phyloP scores from a whole-genome alignment of 345 rosid genomes.

The Citrus sinensis region DVS_A1.0 CM039166.1:24032501-24033000 shows the following conservation, averaged over 20 bases:
- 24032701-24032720: no score
- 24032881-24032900: not conserved
- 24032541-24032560: not conserved
- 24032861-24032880: no score
- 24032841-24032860: not conserved
- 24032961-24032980: constrained; percentile 37
- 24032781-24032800: no score
- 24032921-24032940: not conserved
- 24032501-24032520: not conserved
- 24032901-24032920: no score
- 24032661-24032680: not conserved
- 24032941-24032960: constrained; percentile 19
- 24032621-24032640: not conserved
- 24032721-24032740: no score
- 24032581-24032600: not conserved
- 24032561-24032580: not conserved
- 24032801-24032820: not conserved
- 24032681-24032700: not conserved
- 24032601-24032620: not conserved
- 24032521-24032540: not conserved
- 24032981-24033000: constrained; percentile 28
- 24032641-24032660: not conserved
- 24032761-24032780: no score
- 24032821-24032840: not conserved
- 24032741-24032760: not conserved